These are phyloP conservation scores for Huntiella decipiens DNA, from an alignment of 2,329 filamentous ascomycete species.

Conservation along the genomic window DNA sequence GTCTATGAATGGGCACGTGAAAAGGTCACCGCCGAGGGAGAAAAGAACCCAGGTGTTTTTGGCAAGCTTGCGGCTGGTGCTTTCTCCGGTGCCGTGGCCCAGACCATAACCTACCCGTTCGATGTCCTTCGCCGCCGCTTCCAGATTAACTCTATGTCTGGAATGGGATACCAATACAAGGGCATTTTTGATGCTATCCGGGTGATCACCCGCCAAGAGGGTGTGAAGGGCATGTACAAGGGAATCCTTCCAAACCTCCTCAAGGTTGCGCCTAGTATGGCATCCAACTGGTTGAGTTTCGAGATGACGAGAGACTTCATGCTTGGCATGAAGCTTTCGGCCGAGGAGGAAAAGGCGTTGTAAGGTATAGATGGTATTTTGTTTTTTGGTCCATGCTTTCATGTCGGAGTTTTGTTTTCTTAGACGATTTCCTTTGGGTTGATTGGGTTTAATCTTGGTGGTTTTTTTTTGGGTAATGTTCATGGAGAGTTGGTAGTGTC, in stretches of 20 bases:
- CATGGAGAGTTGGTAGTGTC: too few relatives aligned
- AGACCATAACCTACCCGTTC: slow-evolving; percentile 98
- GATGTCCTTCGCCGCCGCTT: slow-evolving; percentile 86
- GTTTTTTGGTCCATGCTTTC: not conserved
- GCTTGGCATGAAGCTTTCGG: slow-evolving; percentile 36
- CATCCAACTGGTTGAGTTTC: slow-evolving; percentile 93
- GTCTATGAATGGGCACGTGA: slow-evolving; percentile 79
- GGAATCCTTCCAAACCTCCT: slow-evolving; percentile 87
- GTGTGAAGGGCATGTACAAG: slow-evolving; percentile 75
- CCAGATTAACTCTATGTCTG: slow-evolving; percentile 98
- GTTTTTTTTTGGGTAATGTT: too few relatives aligned
- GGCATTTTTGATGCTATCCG: slow-evolving; percentile 66
- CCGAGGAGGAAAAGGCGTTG: slow-evolving; percentile 14
- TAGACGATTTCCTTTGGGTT: not conserved
- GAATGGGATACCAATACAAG: slow-evolving; percentile 92
- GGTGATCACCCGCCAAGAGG: slow-evolving; percentile 70
- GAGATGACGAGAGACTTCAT: slow-evolving; percentile 83
- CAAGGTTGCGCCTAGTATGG: slow-evolving; percentile 97
- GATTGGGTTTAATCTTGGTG: not conserved
- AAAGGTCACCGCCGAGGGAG: slow-evolving; percentile 70
- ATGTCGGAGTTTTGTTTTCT: not conserved
- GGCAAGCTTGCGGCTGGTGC: slow-evolving; percentile 81
- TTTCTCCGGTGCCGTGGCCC: slow-evolving; percentile 85
- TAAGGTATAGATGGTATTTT: slow-evolving; percentile 1
- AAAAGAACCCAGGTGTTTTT: slow-evolving; percentile 58